Base-by-base conservation (phyloP, 306 rosid species). In the Castanea crenata region DNA sequence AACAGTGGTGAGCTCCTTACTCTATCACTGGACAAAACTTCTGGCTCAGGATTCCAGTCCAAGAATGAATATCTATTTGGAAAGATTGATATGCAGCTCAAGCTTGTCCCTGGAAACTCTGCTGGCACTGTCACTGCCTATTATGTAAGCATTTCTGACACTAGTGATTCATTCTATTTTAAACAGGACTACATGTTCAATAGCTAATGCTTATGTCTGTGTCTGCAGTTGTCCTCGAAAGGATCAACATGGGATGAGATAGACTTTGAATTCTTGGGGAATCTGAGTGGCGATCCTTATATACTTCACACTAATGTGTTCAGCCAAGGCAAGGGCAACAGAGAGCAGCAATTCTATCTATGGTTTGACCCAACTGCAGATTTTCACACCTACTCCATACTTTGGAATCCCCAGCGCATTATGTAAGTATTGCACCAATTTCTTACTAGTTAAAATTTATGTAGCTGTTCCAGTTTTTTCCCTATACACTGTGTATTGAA, bases 91-190 rank as follows among this genome's bases (percentile, higher is more conserved):
- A 90, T 90, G 93, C 97, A 92, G 74, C 86, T 92, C 85, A 89
- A 92, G 88, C 97, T 92, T 32, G 95, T 90, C 1, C 74, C 92
- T 1, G 93, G 93, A 74, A 88, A 89, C 80, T 92, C 93, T 16
- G 97, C 95, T 18, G 97, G 97, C 81, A 89, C 93, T 34, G 97
- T 92, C 81, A 87, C 97, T 29, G 90, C 95, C 58, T 92, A 87
- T 58, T 92, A 92, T 81, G 92, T 87, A 90, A 77, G 84, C 35
- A 52, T 62, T 57, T 16, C 51, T 19, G 1, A 1, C 9, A 23
- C 63, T 52, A 19, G n/a, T 9, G 41, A 15, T 32, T 20, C 3
- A 20, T n/a, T 18, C 23, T 23, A 16, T 31, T 12, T 21, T 46
- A 27, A 1, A 5, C 41, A 62, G 14, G 18, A 1, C 4, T 31